Conservation (phyloP, 805 yeast species). For the Starmerella roubikii region DNA sequence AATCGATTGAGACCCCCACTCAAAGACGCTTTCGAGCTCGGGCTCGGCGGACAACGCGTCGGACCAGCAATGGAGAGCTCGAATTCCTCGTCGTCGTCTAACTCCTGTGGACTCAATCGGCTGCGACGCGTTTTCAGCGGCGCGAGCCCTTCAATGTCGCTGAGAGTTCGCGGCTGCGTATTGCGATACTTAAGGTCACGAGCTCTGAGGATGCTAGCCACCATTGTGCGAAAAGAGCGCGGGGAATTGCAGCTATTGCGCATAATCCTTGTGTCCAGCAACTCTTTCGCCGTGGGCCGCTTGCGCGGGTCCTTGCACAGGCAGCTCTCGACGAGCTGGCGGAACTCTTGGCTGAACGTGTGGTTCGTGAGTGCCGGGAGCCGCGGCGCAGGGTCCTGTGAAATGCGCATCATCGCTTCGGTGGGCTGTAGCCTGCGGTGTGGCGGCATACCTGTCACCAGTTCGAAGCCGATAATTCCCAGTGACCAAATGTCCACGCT, state of each 20-base stretch:
- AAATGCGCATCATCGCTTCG: slow-evolving; percentile 61
- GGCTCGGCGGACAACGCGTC: no score
- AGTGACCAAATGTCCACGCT: slow-evolving; percentile 93
- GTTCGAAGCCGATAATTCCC: slow-evolving; percentile 83
- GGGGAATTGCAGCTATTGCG: slow-evolving; percentile 17
- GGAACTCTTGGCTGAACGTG: slow-evolving; percentile 23
- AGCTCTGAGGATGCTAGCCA: background rate
- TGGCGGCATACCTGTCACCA: slow-evolving; percentile 75
- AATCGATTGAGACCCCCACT: no score
- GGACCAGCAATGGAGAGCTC: no score
- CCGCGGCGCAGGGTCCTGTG: slow-evolving; percentile 49
- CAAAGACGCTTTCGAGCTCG: no score
- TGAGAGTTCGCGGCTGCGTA: slow-evolving; percentile 21
- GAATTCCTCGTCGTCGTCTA: no score
- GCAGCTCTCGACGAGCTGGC: slow-evolving; percentile 50
- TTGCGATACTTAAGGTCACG: background rate
- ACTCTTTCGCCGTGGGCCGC: slow-evolving; percentile 47
- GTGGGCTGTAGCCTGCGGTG: slow-evolving; percentile 57
- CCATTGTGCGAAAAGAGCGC: slow-evolving; percentile 5
- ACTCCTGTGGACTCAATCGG: no score
- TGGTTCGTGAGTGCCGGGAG: slow-evolving; percentile 20
- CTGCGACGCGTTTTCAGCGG: slow-evolving; percentile 19
- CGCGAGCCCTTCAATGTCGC: slow-evolving; percentile 24
- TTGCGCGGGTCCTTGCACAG: slow-evolving; percentile 48
- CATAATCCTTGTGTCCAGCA: slow-evolving; percentile 33